Base-by-base conservation (phyloP, 768 basidiomycete genomes). In the Mycena floridula region DNA sequence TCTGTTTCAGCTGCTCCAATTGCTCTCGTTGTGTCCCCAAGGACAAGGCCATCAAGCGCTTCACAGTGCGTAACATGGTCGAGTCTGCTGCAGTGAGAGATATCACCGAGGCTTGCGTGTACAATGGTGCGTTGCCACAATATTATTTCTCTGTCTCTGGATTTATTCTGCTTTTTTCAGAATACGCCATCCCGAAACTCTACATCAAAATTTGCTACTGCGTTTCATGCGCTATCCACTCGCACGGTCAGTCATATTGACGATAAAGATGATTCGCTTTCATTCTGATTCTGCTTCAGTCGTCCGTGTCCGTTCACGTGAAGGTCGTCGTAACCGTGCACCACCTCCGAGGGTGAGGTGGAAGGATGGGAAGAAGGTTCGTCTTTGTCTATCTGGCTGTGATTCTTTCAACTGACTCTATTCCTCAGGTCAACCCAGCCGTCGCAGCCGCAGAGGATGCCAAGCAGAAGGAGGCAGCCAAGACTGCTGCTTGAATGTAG, bases 61-160 rank as follows among this genome's bases (percentile, higher is more conserved):
- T 95, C 81, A 96, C 94, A 28, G 95, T 98, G 61, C 83, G 93
- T 70, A 99, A 99, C 82, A 98, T 98, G 90, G 93, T 99, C 47
- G 95, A 98, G 80, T 89, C 89, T 61, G 96, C 96, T 37, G 95
- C 95, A 44, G 90, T 97, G 56, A 79, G 94, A 52, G 96, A 99
- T 74, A 88, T 99, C 64, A 89, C 85, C 63, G 96, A 98, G 59
- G 93, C 94, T 32, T 87, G 84, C 59, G 85, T 97, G 50, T 99
- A 97, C 73, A 68, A 74, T 47, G 91, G 92, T 93, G 58, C 53
- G 82, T 71, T 20, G 26, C n/a, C 27, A 35, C 3, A 5, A 40
- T 37, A 21, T n/a, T 18, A n/a, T 11, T 18, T n/a, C 30, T 37
- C 25, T 24, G 35, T 20, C 37, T 48, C 25, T 16, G 46, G 5